Conservation (phyloP, 208 protist genomes). For the Leishmania aethiopica region DNA sequence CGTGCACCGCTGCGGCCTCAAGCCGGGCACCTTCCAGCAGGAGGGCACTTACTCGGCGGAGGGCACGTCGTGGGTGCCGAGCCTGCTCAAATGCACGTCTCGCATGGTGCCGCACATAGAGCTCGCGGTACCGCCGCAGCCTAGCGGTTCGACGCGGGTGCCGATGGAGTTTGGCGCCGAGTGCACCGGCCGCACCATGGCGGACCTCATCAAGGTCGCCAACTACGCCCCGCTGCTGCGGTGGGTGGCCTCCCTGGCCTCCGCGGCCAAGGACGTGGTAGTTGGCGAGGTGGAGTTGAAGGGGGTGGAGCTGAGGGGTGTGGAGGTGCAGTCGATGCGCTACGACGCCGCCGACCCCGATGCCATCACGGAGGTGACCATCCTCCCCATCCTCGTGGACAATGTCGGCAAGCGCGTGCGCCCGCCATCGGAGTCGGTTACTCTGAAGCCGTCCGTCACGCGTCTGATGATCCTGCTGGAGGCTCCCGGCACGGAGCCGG, state of each 20-base stretch:
- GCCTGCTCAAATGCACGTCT: conserved; percentile 60
- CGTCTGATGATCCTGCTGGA: conserved; percentile 73
- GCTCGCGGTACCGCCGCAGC: conserved; percentile 54
- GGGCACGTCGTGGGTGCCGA: conserved; percentile 55
- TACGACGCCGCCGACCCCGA: conserved; percentile 43
- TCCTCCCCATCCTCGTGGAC: conserved; percentile 65
- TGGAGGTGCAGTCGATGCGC: conserved; percentile 63
- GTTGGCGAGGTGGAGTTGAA: conserved; percentile 44
- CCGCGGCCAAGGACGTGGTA: conserved; percentile 8
- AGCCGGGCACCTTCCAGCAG: conserved; percentile 74
- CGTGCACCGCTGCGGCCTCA: conserved; percentile 71
- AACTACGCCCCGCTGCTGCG: conserved; percentile 77
- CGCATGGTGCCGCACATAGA: conserved; percentile 66
- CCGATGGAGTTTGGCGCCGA: conserved; percentile 65
- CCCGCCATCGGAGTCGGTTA: conserved; percentile 49
- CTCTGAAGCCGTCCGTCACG: conserved; percentile 59
- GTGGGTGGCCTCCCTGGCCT: conserved; percentile 60
- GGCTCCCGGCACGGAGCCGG: conserved; percentile 18
- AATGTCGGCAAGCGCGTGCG: conserved; percentile 41
- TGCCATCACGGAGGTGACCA: conserved; percentile 52
- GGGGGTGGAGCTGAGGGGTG: conserved; percentile 36
- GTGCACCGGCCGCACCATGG: conserved; percentile 64
- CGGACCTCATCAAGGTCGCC: conserved; percentile 77
- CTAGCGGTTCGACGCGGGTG: conserved; percentile 51
- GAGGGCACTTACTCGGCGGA: conserved; percentile 74